Base-by-base conservation (phyloP, 768 basidiomycete species). In the Pisolithus albus region DNA sequence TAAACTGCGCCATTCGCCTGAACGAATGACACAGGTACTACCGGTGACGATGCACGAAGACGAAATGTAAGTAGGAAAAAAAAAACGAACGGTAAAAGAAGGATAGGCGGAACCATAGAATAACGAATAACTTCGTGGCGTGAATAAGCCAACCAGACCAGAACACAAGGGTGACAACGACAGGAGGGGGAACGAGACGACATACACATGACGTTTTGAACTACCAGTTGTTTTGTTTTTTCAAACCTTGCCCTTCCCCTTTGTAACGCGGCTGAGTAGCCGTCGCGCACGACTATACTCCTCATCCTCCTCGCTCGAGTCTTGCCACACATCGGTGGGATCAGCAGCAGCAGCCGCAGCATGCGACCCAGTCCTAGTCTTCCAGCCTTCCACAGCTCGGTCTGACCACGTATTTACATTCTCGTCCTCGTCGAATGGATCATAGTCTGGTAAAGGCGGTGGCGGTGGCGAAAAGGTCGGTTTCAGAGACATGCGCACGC, bases 221-320 rank as follows among this genome's bases (percentile, higher is more conserved):
- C 34, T 5, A 34, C 11, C 11, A 13, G 34, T 13, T 15, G 13
- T 11, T 15, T 13, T 15, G 13, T 11, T 15, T 26, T 30, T 30
- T 34, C 34, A 54, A 30, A 26, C 52, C 49, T 60, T 60, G 26
- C 50, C 53, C 41, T 53, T 63, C 7, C 50, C 57, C 59, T 66
- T 73, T 42, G 74, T 72, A 24, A 72, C 69, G 56, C 71, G 69
- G 39, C 64, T 71, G 59, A 90, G 70, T 64, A 84, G 49, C 51
- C 56, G 71, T 68, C 75, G 77, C 50, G 85, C 88, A 19, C 60
- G 71, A 49, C 70, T 59, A 69, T 90, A 89, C 63, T 75, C 82
- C 53, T 76, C 82, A 60, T 87, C 85, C 57, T 88, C 84, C 47
- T 85, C 84, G 59, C 84, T 83, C 58, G 86, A 87, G 59, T 91